These are phyloP conservation scores for Phaffomyces thermotolerans DNA, from an alignment of 805 yeast species.

Conservation along the genomic window DNA sequence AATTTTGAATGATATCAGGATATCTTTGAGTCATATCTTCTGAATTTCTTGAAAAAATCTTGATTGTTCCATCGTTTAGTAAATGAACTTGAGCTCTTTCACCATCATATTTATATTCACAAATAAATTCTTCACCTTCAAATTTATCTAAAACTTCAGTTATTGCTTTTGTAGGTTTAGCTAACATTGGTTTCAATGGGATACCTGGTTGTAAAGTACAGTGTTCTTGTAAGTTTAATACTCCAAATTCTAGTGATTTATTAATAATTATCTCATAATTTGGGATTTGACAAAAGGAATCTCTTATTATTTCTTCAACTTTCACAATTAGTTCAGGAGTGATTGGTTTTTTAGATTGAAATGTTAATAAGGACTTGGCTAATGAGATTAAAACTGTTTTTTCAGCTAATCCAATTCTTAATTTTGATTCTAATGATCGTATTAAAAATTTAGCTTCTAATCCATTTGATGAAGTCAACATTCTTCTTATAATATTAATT, in stretches of 20 bases:
- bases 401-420: conserved; percentile 91
- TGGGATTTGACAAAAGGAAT: conserved; percentile 85
- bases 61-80: conserved; percentile 54
- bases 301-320: conserved; percentile 76
- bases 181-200: conserved; percentile 96
- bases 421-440: conserved; percentile 85
- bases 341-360: conserved; percentile 38
- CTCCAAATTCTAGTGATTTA: conserved; percentile 60
- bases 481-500: conserved; percentile 68
- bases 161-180: conserved; percentile 92
- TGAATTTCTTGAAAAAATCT: conserved; percentile 86
- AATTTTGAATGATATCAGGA: conserved; percentile 76
- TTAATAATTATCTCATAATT: conserved; percentile 77
- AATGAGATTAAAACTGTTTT: conserved; percentile 80
- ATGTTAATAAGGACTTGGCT: conserved; percentile 71
- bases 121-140: conserved; percentile 77
- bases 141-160: conserved; percentile 89
- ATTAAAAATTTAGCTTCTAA: conserved; percentile 87
- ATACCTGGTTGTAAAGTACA: conserved; percentile 84
- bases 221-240: conserved; percentile 53
- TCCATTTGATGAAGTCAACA: conserved; percentile 81
- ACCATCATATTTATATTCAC: conserved; percentile 97
- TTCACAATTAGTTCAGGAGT: conserved; percentile 39
- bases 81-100: conserved; percentile 94
- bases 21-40: conserved; percentile 96